A percentile compares a stretch with the other conserved stretches of the same genome.
Conservation (phyloP, 1,139 yeast species). For the Sugiyamaella japonica region DNA sequence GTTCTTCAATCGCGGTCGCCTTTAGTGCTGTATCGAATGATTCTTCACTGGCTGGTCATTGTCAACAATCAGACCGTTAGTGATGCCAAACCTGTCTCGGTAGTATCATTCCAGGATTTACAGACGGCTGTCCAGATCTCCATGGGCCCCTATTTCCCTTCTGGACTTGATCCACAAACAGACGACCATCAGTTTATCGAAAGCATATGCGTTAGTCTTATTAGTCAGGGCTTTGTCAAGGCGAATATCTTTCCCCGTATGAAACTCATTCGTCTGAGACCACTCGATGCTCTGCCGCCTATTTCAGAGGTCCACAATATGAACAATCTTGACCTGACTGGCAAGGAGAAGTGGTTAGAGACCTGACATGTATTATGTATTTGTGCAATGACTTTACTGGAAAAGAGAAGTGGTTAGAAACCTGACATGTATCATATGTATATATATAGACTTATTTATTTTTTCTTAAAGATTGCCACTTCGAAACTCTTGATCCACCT, state of each 20-base stretch:
- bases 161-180: not conserved
- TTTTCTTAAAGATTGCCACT: conserved; percentile 7
- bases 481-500: conserved; percentile 14
- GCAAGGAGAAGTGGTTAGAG: conserved; percentile 18
- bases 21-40: conserved; percentile 36
- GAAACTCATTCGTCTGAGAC: conserved; percentile 31
- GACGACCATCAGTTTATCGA: conserved; percentile 36
- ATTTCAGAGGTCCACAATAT: conserved; percentile 28
- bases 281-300: conserved; percentile 33
- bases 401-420: conserved; percentile 18
- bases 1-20: conserved; percentile 34
- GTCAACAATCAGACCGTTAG: conserved; percentile 18
- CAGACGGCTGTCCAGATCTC: conserved; percentile 27
- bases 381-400: conserved; percentile 5
- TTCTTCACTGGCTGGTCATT: conserved; percentile 28
- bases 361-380: not conserved
- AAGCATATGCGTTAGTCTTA: conserved; percentile 39
- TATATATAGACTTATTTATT: not conserved
- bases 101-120: conserved; percentile 28
- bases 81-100: conserved; percentile 22
- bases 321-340: conserved; percentile 7
- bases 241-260: conserved; percentile 40
- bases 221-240: conserved; percentile 40
- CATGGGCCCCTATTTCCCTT: conserved; percentile 10
- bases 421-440: not conserved